Conservation (phyloP, 106 monocot genomes). For the Dendrobium huoshanense region DNA sequence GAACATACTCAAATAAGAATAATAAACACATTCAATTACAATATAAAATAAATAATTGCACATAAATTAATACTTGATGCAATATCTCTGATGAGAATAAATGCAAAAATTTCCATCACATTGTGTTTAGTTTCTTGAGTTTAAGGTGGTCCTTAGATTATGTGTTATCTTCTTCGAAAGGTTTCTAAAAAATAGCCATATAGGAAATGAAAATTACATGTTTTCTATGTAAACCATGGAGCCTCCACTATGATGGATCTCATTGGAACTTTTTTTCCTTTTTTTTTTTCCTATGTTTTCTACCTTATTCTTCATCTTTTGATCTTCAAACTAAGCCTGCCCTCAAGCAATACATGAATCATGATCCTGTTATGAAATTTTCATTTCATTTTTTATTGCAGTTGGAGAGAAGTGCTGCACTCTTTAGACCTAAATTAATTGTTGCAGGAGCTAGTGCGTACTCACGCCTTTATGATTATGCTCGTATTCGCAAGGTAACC, state of each 20-base stretch:
- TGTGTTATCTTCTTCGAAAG: not conserved
- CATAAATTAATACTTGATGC: too few relatives aligned
- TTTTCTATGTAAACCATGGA: not conserved
- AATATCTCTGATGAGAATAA: too few relatives aligned
- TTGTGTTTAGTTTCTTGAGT: not conserved
- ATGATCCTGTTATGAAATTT: not conserved
- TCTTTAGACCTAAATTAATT: constrained; percentile 92
- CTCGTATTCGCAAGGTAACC: constrained; percentile 69
- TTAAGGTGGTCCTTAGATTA: not conserved
- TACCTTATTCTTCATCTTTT: not conserved
- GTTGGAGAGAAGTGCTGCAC: constrained; percentile 89
- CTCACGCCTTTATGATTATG: constrained; percentile 96
- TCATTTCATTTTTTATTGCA: constrained; percentile 18
- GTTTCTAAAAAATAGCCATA: not conserved
- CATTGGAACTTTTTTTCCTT: not conserved
- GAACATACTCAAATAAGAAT: too few relatives aligned
- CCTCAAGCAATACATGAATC: not conserved
- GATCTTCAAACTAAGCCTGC: not conserved
- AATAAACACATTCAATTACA: too few relatives aligned
- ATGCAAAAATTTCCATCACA: not conserved
- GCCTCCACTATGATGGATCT: not conserved
- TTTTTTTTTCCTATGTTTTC: not conserved
- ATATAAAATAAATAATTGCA: too few relatives aligned
- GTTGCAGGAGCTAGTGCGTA: constrained; percentile 99
- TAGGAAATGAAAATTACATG: not conserved